Conservation (phyloP, 164 flowering plant genomes). For the Magnolia kwangsiensis region DNA sequence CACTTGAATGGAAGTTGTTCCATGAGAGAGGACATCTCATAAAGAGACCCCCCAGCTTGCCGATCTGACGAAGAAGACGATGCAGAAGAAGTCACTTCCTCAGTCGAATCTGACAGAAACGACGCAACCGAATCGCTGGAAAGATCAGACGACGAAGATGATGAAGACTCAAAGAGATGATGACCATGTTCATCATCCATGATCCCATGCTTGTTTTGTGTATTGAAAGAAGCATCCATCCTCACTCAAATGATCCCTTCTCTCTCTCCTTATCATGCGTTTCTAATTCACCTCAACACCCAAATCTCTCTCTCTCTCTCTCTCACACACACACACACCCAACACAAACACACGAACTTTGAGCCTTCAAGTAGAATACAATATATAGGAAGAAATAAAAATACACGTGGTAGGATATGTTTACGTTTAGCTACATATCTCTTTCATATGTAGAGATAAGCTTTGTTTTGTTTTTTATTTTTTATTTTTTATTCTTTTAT, state of each 20-base stretch:
- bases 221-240: constrained; percentile 15
- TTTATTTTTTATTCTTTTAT: no score
- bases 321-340: background rate
- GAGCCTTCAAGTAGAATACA: no score
- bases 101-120: constrained; percentile 43
- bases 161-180: constrained; percentile 18
- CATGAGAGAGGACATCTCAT: constrained; percentile 72
- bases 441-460: background rate
- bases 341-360: no score
- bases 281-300: background rate
- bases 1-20: constrained; percentile 78
- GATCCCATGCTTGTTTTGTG: constrained; percentile 15
- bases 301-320: background rate
- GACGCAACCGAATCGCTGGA: constrained; percentile 28
- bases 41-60: constrained; percentile 49
- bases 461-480: background rate
- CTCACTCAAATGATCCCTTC: background rate
- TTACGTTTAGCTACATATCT: background rate
- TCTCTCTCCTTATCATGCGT: constrained; percentile 9
- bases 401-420: background rate
- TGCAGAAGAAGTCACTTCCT: constrained; percentile 42
- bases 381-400: background rate
- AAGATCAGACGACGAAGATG: constrained; percentile 27
- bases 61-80: constrained; percentile 21
- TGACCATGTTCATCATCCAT: constrained; percentile 30